Evolutionary conservation across 305 asterid genomes (phyloP), one percentile per base, ranked within the genome.

Genomic region (Fraxinus baroniana): DNA sequence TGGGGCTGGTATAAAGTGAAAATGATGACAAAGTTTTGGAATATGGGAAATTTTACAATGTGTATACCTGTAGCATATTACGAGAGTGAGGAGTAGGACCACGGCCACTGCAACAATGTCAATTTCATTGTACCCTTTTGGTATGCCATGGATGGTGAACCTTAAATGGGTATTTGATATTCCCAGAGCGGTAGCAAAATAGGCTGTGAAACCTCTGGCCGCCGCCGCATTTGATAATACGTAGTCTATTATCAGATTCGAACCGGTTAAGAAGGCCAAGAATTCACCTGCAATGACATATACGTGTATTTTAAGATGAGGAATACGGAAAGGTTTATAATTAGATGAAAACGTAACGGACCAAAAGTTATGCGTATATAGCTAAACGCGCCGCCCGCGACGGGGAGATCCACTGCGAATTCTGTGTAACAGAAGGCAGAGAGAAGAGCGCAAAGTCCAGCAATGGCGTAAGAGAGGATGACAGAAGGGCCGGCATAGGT

Each of bases 361-460:
- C 98, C 98, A 15, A 95, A 95, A 20, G 98, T 95, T 78, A 91
- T 90, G 33, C 97, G 97, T 80, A 95, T 90, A 87, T 93, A 95
- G 84, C 97, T 93, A 84, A 95, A 95, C 68, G 98, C 96, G 26
- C 98, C 98, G 77, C 98, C 98, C 66, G 98, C 98, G 60, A 95
- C 97, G 72, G 98, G 98, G 95, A 95, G 90, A 85, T 92, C 97
- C 17, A 95, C 98, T 84, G 98, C 98, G 84, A 95, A 95, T 85
- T 95, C 98, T 18, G 99, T 93, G 88, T 95, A 95, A 84, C 99
- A 94, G 84, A 94, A 94, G 13, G 99, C 95, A 15, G 99, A 95
- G 57, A 95, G 93, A 24, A 95, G 97, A 1, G 99, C 98, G 77
- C 97, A 92, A 70, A 95, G 79, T 13, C 99, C 99, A 55, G 99